These are phyloP conservation scores for Babesia caballi DNA, from an alignment of 169 alveolate genomes.

Conservation along the genomic window DNA sequence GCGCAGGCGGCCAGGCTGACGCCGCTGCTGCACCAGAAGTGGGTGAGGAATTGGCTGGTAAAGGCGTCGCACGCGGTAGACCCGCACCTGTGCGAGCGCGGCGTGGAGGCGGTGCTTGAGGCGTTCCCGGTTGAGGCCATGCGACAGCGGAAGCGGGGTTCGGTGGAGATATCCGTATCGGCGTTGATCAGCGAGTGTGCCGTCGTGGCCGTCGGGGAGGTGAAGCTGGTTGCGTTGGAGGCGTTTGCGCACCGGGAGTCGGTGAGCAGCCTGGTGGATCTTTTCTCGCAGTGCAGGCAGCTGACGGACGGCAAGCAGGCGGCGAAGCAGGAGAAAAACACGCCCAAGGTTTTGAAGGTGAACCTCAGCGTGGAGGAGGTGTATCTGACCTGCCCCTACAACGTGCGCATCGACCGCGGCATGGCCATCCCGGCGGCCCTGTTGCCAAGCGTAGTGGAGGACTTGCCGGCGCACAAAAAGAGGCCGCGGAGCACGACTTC, in stretches of 20 bases:
- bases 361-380: not conserved
- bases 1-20: slow-evolving; percentile 9
- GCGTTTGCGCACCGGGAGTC: slow-evolving; percentile 19
- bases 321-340: not conserved
- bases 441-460: slow-evolving; percentile 3
- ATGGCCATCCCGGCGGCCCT: not conserved
- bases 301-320: not conserved
- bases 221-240: not conserved
- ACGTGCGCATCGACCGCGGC: not conserved
- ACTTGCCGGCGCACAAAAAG: not conserved
- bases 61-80: not conserved
- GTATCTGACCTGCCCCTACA: not conserved
- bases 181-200: not conserved
- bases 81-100: not conserved
- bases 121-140: not conserved
- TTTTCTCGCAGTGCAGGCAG: not conserved
- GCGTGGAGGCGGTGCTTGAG: not conserved
- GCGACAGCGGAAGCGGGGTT: not conserved
- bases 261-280: not conserved
- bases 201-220: not conserved
- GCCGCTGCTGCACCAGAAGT: slow-evolving; percentile 6
- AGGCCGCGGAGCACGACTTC: slow-evolving; percentile 6
- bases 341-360: not conserved
- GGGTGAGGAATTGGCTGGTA: slow-evolving; percentile 15
- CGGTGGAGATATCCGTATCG: not conserved